These are phyloP conservation scores for Terfezia boudieri DNA, from an alignment of 495 filamentous ascomycete genomes.

Conservation along the genomic window DNA sequence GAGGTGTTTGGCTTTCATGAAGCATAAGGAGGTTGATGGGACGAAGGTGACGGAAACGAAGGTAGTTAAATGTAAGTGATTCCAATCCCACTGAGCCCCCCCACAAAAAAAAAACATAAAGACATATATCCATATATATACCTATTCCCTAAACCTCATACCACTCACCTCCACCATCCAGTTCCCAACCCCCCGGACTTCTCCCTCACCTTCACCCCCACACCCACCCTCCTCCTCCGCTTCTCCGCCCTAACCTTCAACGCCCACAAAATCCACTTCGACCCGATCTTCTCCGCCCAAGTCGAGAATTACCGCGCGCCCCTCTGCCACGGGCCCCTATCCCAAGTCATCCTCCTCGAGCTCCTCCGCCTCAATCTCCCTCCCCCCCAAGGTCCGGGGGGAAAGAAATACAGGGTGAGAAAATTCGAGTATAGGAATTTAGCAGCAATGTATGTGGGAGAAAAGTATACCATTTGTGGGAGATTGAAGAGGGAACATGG, in stretches of 20 bases:
- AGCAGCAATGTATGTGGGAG: constrained; percentile 50
- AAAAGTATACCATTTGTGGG: constrained; percentile 17
- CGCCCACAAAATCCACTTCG: constrained; percentile 51
- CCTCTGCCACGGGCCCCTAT: constrained; percentile 71
- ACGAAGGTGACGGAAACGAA: too few species aligned
- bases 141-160: neutral
- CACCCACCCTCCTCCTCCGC: constrained; percentile 40
- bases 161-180: neutral
- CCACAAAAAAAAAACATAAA: neutral
- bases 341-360: constrained; percentile 49
- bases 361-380: constrained; percentile 32
- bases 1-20: too few species aligned
- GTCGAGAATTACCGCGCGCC: constrained; percentile 52
- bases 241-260: constrained; percentile 57
- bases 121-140: neutral
- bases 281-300: constrained; percentile 38
- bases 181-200: constrained; percentile 25
- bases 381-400: constrained; percentile 2
- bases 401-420: constrained; percentile 19
- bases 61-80: too few species aligned
- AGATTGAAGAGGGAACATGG: constrained; percentile 5
- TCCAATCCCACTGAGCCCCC: neutral
- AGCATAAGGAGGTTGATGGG: too few species aligned
- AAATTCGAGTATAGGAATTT: constrained; percentile 58
- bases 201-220: constrained; percentile 37